A percentile compares a stretch with the other conserved stretches of the same genome.
These are phyloP conservation scores for Lodderomyces margitis DNA, from an alignment of 1,139 yeast species.

Conservation along the genomic window DNA sequence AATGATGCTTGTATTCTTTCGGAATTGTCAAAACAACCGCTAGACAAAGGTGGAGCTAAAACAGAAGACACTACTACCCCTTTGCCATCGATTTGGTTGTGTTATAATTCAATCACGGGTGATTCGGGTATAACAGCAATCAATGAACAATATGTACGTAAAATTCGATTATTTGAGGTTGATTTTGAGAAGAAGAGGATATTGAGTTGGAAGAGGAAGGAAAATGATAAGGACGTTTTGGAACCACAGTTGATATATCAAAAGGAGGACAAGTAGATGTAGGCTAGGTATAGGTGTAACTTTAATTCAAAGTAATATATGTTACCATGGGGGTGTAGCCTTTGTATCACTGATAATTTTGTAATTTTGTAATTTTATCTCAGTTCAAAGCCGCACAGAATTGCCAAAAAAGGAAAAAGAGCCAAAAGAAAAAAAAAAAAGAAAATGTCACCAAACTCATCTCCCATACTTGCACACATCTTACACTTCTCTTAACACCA, in stretches of 20 bases:
- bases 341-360: too few relatives aligned
- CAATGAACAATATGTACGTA: slow-evolving; percentile 27
- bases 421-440: neutral
- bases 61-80: neutral
- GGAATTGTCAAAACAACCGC: slow-evolving; percentile 15
- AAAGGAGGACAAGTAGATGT: slow-evolving; percentile 1
- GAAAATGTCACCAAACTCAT: neutral
- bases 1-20: slow-evolving; percentile 51
- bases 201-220: slow-evolving; percentile 42
- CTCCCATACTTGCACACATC: neutral
- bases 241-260: slow-evolving; percentile 35
- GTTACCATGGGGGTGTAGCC: too few relatives aligned
- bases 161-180: slow-evolving; percentile 37
- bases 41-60: neutral
- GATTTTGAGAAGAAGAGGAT: slow-evolving; percentile 25
- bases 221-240: slow-evolving; percentile 25
- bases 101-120: slow-evolving; percentile 42
- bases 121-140: slow-evolving; percentile 33
- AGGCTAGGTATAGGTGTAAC: too few relatives aligned
- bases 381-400: too few relatives aligned
- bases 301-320: too few relatives aligned
- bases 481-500: too few relatives aligned
- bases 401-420: neutral
- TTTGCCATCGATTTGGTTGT: slow-evolving; percentile 33
- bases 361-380: too few relatives aligned